Percentiles rank a stretch among this genome's conserved stretches.
These are phyloP conservation scores for Poteriospumella lacustris DNA, from an alignment of 108 stramenopile genomes.

Conservation along the genomic window DNA sequence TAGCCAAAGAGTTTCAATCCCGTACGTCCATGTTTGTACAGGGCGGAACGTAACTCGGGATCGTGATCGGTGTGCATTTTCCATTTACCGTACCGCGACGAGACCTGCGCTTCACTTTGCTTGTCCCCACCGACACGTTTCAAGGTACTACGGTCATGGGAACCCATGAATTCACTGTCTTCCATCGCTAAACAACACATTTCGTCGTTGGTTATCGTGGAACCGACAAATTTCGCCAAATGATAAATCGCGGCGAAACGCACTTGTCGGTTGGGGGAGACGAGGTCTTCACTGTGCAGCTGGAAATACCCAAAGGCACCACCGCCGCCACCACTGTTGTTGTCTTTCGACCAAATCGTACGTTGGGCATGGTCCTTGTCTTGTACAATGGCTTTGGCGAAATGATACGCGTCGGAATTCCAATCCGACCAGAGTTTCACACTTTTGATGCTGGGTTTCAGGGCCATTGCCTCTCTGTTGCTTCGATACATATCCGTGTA, in stretches of 20 bases:
- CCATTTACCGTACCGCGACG: conserved; percentile 23
- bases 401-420: conserved; percentile 14
- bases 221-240: conserved; percentile 26
- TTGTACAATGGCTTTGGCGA: neutral
- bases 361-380: too few relatives aligned
- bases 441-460: neutral
- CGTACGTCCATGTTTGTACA: neutral
- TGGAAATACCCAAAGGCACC: neutral
- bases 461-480: neutral
- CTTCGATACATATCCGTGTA: conserved; percentile 32
- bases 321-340: neutral
- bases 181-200: conserved; percentile 11
- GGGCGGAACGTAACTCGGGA: neutral
- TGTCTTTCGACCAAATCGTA: neutral
- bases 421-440: conserved; percentile 25
- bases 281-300: conserved; percentile 22
- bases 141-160: conserved; percentile 1
- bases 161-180: conserved; percentile 4
- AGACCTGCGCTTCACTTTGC: neutral
- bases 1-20: conserved; percentile 12
- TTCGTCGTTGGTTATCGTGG: neutral
- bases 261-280: neutral
- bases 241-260: neutral
- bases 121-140: too few relatives aligned
- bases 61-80: neutral